Evolutionary conservation across 148 eudicot genomes (phyloP), one percentile per base, ranked within the genome.

Genomic region (Chenopodium berlandieri): DNA sequence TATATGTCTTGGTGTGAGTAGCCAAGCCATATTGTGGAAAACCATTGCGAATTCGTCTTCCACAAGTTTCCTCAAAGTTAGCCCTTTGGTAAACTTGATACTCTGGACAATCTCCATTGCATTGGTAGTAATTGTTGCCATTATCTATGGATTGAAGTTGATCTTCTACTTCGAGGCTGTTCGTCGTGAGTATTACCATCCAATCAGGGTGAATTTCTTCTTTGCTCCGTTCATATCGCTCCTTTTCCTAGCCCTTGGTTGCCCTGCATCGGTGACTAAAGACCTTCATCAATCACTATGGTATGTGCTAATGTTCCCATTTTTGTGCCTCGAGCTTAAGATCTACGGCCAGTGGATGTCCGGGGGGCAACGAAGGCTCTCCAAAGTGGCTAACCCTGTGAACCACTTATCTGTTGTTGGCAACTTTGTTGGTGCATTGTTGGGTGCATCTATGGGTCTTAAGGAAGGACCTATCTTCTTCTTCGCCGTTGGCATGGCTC

Each of bases 331-430:
- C 1, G 98, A 94, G 81, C 84, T 96, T 37, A 96, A 96, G 85
- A 92, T 96, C 63, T 96, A 96, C 46, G 99, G 99, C 23, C 97
- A 96, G 80, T 96, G 99, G 99, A 94, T 94, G 95, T 94, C 98
- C 4, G 99, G 99, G 9, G 99, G 99, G 17, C 89, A 90, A 71
- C 85, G 98, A 30, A 81, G 98, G 85, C 94, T 94, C 30, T 93
- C 97, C 7, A 96, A 90, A 72, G 98, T 96, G 79, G 99, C 99
- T 13, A 96, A 94, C 82, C 97, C 99, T 32, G 82, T 92, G 2
- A 93, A 90, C 80, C 97, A 96, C 83, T 82, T 96, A 2, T 86
- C 99, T 0, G 77, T 96, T 37, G 95, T 92, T 40, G 99, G 99
- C 37, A 96, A 96, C 77, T 96, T 96, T 81, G 95, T 92, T 3